Conservation (phyloP, 2,329 filamentous ascomycete species). For the Dothistroma septosporum region DNA sequence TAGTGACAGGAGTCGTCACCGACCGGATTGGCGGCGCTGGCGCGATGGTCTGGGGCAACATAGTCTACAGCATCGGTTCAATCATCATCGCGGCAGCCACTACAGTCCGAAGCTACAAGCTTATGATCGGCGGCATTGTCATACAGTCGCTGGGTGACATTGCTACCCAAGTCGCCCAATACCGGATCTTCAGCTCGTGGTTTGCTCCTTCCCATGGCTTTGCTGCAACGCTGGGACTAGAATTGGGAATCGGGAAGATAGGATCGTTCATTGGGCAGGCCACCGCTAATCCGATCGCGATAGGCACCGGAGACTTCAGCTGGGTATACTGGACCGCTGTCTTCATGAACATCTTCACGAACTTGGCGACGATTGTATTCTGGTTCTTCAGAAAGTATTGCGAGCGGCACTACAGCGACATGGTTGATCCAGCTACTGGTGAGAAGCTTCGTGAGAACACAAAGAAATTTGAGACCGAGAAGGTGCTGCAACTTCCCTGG, state of each 20-base stretch:
- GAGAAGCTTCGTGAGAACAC: conserved; percentile 58
- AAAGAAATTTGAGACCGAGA: conserved; percentile 53
- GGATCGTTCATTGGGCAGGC: conserved; percentile 59
- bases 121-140: conserved; percentile 58
- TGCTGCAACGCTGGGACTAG: conserved; percentile 58
- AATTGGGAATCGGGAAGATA: conserved; percentile 59
- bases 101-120: conserved; percentile 53
- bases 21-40: conserved; percentile 57
- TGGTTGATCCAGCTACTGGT: conserved; percentile 53
- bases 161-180: conserved; percentile 61
- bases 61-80: conserved; percentile 55
- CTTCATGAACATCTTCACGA: conserved; percentile 62
- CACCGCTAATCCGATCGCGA: conserved; percentile 57
- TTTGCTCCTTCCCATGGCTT: conserved; percentile 60
- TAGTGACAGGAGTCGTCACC: conserved; percentile 54
- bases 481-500: conserved; percentile 58
- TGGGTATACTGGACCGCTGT: conserved; percentile 62
- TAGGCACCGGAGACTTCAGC: conserved; percentile 56
- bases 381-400: conserved; percentile 54
- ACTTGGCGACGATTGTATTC: conserved; percentile 51
- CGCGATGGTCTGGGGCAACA: conserved; percentile 59
- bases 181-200: conserved; percentile 62
- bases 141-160: conserved; percentile 59
- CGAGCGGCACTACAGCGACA: conserved; percentile 45
- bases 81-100: conserved; percentile 58